phyloP scores from a whole-genome alignment of 1,139 yeast species.

The Geotrichum macrosporum region DNA sequence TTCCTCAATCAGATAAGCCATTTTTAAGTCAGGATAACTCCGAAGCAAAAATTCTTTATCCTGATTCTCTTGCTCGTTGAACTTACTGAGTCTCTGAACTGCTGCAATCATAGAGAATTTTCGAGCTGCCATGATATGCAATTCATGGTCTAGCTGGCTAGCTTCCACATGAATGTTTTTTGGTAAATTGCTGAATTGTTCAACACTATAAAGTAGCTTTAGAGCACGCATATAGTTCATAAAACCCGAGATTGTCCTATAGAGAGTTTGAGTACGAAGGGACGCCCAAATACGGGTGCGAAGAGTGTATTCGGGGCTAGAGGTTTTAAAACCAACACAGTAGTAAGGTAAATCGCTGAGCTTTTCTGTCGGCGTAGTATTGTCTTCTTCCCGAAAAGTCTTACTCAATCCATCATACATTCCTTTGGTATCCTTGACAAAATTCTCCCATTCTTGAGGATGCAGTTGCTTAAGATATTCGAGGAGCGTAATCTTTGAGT shows the following conservation, averaged over 20 bases:
- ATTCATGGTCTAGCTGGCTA: conserved; percentile 37
- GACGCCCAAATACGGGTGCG: conserved; percentile 84
- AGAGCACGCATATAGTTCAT: conserved; percentile 67
- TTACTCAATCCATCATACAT: conserved; percentile 24
- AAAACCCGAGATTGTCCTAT: conserved; percentile 73
- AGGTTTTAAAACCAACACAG: conserved; percentile 64
- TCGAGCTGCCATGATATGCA: conserved; percentile 53
- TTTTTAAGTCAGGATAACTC: conserved; percentile 57
- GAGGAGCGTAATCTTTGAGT: conserved; percentile 60
- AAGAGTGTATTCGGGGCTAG: conserved; percentile 56
- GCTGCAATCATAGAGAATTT: conserved; percentile 68
- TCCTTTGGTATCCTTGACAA: conserved; percentile 51
- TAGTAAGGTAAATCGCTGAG: conserved; percentile 57
- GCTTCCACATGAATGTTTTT: conserved; percentile 39
- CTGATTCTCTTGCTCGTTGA: conserved; percentile 49
- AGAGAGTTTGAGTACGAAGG: conserved; percentile 68
- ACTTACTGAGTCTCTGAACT: conserved; percentile 59
- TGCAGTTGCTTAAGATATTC: conserved; percentile 71
- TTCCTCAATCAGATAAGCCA: conserved; percentile 57
- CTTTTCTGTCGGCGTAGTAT: conserved; percentile 22
- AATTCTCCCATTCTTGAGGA: conserved; percentile 70
- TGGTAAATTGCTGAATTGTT: conserved; percentile 40
- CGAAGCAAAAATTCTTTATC: conserved; percentile 55
- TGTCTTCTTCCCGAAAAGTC: conserved; percentile 20
- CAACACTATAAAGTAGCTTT: conserved; percentile 59